Percentiles rank a stretch among this genome's conserved stretches.
Conservation (phyloP, 2,329 filamentous ascomycete species). For the Botrytis hyacinthi region DNA sequence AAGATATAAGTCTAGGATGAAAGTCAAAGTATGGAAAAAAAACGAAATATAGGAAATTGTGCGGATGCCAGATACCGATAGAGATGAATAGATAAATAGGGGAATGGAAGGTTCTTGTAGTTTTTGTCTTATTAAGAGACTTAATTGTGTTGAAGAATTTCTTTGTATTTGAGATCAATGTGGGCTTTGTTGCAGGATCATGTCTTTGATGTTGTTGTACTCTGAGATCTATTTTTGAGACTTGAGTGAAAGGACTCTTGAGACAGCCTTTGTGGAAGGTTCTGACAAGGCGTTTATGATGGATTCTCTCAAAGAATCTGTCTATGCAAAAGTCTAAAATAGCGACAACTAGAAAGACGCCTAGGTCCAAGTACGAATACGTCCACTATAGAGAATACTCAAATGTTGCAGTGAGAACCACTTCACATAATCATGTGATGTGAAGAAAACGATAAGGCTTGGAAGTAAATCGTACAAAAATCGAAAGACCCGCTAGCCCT, state of each 20-base stretch:
- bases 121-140: background rate
- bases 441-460: background rate
- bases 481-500: background rate
- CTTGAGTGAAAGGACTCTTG: background rate
- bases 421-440: background rate
- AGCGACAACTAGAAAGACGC: background rate
- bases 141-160: background rate
- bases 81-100: slow-evolving; percentile 6
- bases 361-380: background rate
- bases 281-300: background rate
- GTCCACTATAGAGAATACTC: background rate
- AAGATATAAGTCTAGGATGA: slow-evolving; percentile 19
- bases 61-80: slow-evolving; percentile 12
- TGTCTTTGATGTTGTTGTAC: slow-evolving; percentile 4
- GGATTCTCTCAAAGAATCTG: background rate
- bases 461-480: background rate
- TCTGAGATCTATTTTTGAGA: slow-evolving; percentile 7
- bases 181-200: background rate
- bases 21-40: background rate
- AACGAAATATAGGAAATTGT: background rate
- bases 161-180: background rate
- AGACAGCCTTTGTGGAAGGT: background rate
- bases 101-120: slow-evolving; percentile 19
- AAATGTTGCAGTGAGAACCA: background rate
- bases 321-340: background rate